These are phyloP conservation scores for Hondaea fermentalgiana DNA, from an alignment of 108 stramenopile genomes.

Conservation along the genomic window DNA sequence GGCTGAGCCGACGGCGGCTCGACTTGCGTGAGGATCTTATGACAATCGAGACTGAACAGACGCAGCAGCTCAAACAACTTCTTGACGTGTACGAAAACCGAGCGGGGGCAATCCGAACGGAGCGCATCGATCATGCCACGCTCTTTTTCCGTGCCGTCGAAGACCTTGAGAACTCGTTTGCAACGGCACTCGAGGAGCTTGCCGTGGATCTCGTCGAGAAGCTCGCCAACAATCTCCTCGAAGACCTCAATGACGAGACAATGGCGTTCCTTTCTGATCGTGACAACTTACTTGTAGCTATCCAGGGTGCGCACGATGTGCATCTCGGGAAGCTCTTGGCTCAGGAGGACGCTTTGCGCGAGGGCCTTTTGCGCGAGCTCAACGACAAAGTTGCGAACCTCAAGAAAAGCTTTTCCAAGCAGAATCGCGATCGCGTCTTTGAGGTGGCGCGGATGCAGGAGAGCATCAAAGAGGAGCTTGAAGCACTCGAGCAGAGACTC, in stretches of 20 bases:
- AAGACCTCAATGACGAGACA: slow-evolving; percentile 46
- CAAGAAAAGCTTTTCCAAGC: not conserved
- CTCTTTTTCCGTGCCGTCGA: slow-evolving; percentile 48
- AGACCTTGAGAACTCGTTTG: slow-evolving; percentile 48
- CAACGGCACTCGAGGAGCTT: slow-evolving; percentile 22
- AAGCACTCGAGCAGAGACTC: not conserved
- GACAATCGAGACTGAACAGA: slow-evolving; percentile 48
- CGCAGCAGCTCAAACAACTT: slow-evolving; percentile 50
- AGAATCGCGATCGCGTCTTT: slow-evolving; percentile 24
- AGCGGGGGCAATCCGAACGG: slow-evolving; percentile 36
- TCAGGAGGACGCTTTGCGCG: not conserved
- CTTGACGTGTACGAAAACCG: slow-evolving; percentile 45
- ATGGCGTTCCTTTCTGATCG: slow-evolving; percentile 44
- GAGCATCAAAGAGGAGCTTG: not conserved
- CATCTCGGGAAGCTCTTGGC: slow-evolving; percentile 46
- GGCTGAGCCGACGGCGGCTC: not conserved
- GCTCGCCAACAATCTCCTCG: slow-evolving; percentile 23
- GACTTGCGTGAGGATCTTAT: slow-evolving; percentile 42
- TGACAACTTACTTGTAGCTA: slow-evolving; percentile 37
- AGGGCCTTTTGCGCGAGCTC: not conserved
- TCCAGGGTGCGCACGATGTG: slow-evolving; percentile 43
- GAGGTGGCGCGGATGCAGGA: slow-evolving; percentile 6
- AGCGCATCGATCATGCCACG: slow-evolving; percentile 44
- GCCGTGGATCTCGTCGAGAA: slow-evolving; percentile 26
- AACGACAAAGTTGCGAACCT: not conserved